Evolutionary conservation across 768 basidiomycete species (phyloP).

Genomic region (Cystobasidium tubakii): DNA sequence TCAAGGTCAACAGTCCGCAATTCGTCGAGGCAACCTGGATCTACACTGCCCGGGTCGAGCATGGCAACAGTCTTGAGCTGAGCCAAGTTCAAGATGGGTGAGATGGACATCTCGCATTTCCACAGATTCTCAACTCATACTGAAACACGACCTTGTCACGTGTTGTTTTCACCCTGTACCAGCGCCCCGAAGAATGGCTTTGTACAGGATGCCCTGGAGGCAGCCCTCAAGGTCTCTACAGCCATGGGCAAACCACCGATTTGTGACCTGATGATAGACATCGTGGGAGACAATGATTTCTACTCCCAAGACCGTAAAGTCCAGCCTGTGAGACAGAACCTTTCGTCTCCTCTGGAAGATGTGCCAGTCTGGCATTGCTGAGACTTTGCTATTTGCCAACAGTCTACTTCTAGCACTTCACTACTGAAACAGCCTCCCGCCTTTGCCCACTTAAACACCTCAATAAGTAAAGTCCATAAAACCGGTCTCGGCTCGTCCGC

Average conservation of each 20-base stretch:
- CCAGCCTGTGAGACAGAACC: conserved; percentile 54
- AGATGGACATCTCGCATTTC: neutral
- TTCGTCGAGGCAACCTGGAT: conserved; percentile 75
- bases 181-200: conserved; percentile 65
- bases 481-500: conserved; percentile 96
- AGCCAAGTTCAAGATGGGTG: conserved; percentile 23
- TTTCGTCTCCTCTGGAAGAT: conserved; percentile 24
- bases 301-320: conserved; percentile 75
- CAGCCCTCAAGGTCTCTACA: conserved; percentile 38
- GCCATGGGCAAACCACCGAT: conserved; percentile 53
- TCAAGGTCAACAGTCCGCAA: conserved; percentile 82
- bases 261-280: conserved; percentile 63
- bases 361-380: neutral
- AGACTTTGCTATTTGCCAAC: neutral
- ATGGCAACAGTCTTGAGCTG: conserved; percentile 28
- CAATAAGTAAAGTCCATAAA: conserved; percentile 81
- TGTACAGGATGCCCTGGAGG: conserved; percentile 75
- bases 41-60: conserved; percentile 55
- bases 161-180: neutral
- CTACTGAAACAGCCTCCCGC: conserved; percentile 59
- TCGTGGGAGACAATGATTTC: conserved; percentile 93
- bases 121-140: neutral
- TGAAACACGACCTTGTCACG: neutral
- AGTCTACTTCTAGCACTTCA: conserved; percentile 46
- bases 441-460: conserved; percentile 66